Evolutionary conservation across 495 filamentous ascomycete genomes (phyloP), one percentile per base, ranked within the genome.

Genomic region (Jackrogersella multiformis): DNA sequence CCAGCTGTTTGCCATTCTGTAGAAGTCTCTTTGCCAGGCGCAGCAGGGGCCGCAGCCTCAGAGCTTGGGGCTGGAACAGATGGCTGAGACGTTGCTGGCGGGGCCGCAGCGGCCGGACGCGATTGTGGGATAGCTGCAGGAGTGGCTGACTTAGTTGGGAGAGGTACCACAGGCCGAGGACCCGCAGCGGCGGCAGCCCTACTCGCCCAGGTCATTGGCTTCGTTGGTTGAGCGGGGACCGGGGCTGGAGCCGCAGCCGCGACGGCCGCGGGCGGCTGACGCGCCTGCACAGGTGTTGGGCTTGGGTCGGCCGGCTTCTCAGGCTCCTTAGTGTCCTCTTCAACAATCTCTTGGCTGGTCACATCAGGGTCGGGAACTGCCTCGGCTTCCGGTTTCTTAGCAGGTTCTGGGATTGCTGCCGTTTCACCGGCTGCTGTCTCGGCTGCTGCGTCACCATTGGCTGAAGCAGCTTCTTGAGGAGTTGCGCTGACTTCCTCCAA

Each of bases 181-280:
- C 78, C 74, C 32, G 77, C 77, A 46, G 78, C 78, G 35, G 84
- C 83, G 57, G 82, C 80, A 8, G 85, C 85, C 8, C 95, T 87
- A 78, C 82, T 95, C 26, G 95, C 95, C 96, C 96, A 98, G 28
- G 92, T 97, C 86, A 94, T 93, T 26, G 88, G 88, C 71, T 82
- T 86, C 15, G 82, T 70, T 28, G 87, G 76, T 62, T 74, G 80
- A 5, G 69, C 67, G 10, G 74, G 72, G 42, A 32, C 46, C 6
- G 75, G 59, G 16, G 69, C 70, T 0, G 80, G 74, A 48, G 83
- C 72, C 1, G 74, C 68, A 42, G 76, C 66, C 34, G 45, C 23
- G 8, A 74, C 77, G 36, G 81, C 71, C 16, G 74, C 76, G 58
- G 82, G 76, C 59, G 82, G 77, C 64, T 82, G 77, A 10, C 80